A percentile compares a stretch with the other conserved stretches of the same genome.
Conservation (phyloP, 495 filamentous ascomycete genomes). For the Clavariopsis aquatica region DNA sequence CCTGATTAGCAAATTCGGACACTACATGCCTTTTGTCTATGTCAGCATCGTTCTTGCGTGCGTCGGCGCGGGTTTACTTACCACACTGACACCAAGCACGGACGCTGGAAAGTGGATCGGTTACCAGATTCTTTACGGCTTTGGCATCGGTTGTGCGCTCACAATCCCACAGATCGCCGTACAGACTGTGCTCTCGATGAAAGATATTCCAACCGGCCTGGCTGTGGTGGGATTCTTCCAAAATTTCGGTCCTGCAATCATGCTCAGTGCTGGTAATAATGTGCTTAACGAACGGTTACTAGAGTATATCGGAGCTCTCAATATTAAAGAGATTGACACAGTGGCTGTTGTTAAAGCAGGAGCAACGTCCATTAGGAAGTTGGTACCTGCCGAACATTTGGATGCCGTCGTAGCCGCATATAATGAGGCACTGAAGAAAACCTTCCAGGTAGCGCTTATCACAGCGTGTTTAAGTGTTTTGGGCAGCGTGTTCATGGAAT, state of each 20-base stretch:
- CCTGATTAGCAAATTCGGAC: slow-evolving; percentile 8
- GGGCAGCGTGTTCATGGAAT: slow-evolving; percentile 13
- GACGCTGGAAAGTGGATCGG: slow-evolving; percentile 24
- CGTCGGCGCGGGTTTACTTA: slow-evolving; percentile 25
- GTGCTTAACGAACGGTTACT: slow-evolving; percentile 34
- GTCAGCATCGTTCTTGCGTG: slow-evolving; percentile 1
- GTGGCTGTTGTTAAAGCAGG: slow-evolving; percentile 9
- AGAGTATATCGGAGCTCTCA: slow-evolving; percentile 4
- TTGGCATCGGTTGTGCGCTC: slow-evolving; percentile 18
- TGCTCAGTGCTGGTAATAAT: slow-evolving; percentile 39
- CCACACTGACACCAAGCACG: slow-evolving; percentile 9
- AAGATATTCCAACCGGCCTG: slow-evolving; percentile 23
- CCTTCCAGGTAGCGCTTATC: slow-evolving; percentile 5
- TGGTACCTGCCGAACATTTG: slow-evolving; percentile 8
- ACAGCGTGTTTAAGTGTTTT: background rate
- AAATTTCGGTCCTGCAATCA: slow-evolving; percentile 38
- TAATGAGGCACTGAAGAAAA: slow-evolving; percentile 10
- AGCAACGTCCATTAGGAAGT: slow-evolving; percentile 16
- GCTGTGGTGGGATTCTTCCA: slow-evolving; percentile 38
- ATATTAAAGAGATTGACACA: slow-evolving; percentile 6
- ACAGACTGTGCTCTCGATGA: slow-evolving; percentile 13
- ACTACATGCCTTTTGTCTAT: slow-evolving; percentile 31
- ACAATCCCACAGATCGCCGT: slow-evolving; percentile 6
- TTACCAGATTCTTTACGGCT: slow-evolving; percentile 24
- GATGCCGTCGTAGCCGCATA: slow-evolving; percentile 6